phyloP scores from a whole-genome alignment of 441 rosid species.

The Jatropha multifida region DNA sequence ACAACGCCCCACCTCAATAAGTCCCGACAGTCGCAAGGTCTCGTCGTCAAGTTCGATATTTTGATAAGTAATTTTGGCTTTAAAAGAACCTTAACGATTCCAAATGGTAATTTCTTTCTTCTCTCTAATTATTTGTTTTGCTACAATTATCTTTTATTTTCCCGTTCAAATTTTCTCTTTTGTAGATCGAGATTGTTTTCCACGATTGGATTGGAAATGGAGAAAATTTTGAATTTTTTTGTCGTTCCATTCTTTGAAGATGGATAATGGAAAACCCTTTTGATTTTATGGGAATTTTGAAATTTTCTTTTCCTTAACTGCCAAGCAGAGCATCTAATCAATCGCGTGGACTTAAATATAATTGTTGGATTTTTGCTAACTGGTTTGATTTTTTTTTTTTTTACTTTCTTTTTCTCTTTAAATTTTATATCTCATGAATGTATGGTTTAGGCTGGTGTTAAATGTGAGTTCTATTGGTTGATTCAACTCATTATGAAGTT shows the following conservation, averaged over 20 bases:
- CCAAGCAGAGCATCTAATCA: constrained; percentile 12
- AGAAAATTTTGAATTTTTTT: neutral
- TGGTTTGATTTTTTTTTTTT: neutral
- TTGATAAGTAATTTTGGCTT: neutral
- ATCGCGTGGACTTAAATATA: neutral
- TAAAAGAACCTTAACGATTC: too few relatives aligned
- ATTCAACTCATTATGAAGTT: neutral
- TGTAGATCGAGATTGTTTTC: neutral
- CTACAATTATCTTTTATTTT: neutral
- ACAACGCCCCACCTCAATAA: neutral
- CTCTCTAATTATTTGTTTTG: neutral
- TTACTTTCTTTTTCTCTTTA: too few relatives aligned
- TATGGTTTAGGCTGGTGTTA: neutral
- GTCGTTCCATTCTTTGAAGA: neutral
- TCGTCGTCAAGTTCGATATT: neutral
- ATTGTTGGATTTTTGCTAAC: neutral
- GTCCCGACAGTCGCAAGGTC: neutral
- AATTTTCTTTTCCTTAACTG: neutral
- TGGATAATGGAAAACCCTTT: neutral
- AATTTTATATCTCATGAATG: too few relatives aligned
- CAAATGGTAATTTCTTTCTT: constrained; percentile 21
- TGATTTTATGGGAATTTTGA: neutral
- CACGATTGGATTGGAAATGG: neutral
- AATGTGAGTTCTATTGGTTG: neutral
- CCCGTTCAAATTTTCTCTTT: neutral